Evolutionary conservation across 371 early-diverging fungal species (phyloP), one percentile per base, ranked within the genome.

Genomic region (Vittaforma corneae): DNA sequence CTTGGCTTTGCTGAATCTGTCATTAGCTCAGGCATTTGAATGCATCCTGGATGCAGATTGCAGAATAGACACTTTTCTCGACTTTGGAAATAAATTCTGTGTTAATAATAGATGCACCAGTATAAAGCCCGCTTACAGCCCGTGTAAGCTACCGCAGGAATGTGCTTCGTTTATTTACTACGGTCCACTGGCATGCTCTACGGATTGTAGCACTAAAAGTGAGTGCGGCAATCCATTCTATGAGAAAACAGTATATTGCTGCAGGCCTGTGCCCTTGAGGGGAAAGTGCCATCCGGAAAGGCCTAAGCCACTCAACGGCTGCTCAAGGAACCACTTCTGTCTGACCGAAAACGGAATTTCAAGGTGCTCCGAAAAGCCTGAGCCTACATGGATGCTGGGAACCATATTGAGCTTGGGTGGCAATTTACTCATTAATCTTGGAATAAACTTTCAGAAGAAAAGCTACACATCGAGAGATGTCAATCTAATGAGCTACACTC

Each of bases 361-460:
- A 66, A 65, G 58, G n/a, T 80, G 80, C 63, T 52, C 44, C 42
- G 71, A 75, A 22, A 47, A 54, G n/a, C 56, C 61, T 44, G 37
- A 34, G 20, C 71, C 64, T 22, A 40, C 57, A 16, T 80, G 80
- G 80, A 53, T 75, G 28, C 34, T 88, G 30, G 89, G 88, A 2
- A 82, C 87, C 26, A 65, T 87, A 26, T 78, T 88, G 54, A 82
- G 82, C 18, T 68, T 89, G 32, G 70, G 83, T 28, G 87, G 87
- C 40, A 86, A 87, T 32, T 76, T 85, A 11, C 76, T 83, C 1
- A 80, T 86, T 30, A 88, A 88, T 73, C 65, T 88, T 52, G 90
- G 90, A n/a, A 76, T 89, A 33, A 89, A 89, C 67, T 73, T 87
- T 47, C 90, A 89, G 75, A 89, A 89, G 67, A 82, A 84, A 47